A percentile compares a stretch with the other conserved stretches of the same genome.
phyloP scores from a whole-genome alignment of 192 early-diverging fungal species.

The Cetraspora pellucida region DNA sequence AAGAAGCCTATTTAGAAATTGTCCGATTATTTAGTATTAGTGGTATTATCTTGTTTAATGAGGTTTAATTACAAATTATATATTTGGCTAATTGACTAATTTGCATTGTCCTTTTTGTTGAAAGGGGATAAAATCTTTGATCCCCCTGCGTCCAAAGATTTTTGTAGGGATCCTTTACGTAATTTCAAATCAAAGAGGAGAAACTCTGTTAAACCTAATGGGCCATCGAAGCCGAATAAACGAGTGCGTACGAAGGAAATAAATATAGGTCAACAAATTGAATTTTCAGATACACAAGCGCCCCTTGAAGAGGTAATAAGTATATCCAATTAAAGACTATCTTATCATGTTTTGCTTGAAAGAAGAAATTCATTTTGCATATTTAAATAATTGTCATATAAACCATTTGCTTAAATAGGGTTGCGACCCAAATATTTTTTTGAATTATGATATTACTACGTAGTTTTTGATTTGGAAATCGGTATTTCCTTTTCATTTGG shows the following conservation, averaged over 20 bases:
- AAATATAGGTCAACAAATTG: constrained; percentile 19
- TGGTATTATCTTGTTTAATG: not conserved
- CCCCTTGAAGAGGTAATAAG: too few species aligned
- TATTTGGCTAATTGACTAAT: not conserved
- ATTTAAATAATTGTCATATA: too few species aligned
- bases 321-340: too few species aligned
- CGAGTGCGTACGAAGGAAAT: not conserved
- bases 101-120: not conserved
- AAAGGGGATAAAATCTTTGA: constrained; percentile 18
- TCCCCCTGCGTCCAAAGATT: not conserved
- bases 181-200: constrained; percentile 4
- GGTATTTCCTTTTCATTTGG: too few species aligned
- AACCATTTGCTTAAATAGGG: too few species aligned
- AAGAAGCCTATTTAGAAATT: not conserved
- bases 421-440: too few species aligned
- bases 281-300: too few species aligned
- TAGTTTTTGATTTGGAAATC: too few species aligned
- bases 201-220: not conserved
- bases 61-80: not conserved
- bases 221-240: not conserved
- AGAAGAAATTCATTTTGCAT: too few species aligned
- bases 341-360: too few species aligned
- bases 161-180: constrained; percentile 17
- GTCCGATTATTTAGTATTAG: not conserved
- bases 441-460: too few species aligned